Evolutionary conservation across 176 grass and related monocot species (phyloP), one percentile per base, ranked within the genome.

Genomic region (Musa acuminata): DNA sequence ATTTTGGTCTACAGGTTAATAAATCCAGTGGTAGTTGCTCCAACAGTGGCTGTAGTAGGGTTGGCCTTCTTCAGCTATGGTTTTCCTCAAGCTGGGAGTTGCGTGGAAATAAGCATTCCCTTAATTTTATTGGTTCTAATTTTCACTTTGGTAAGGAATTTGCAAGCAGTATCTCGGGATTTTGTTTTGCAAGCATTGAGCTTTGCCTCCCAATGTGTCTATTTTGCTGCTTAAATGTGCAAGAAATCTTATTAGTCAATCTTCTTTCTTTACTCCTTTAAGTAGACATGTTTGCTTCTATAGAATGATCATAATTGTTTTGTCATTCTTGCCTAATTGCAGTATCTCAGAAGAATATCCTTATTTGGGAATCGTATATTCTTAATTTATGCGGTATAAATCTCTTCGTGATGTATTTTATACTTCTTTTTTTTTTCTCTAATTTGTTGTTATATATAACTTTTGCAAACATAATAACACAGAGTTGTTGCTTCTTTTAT

Each of bases 21-120:
- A 87, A 99, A 99, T 79, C 90, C 95, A 51, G 95, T 99, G 48
- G 95, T 99, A 1, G 95, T 99, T 72, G 91, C 95, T 73, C 95
- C 95, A 64, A 91, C 90, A 49, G 89, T 94, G 80, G 95, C 95
- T 74, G 86, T 80, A 69, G 78, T 99, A 65, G 95, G 95, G 82
- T 88, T 99, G 78, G 75, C 91, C 1, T 91, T 87, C 87, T 94
- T 99, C 81, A 89, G 95, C 87, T 99, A 91, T 77, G 95, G 91
- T 66, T 99, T 99, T 72, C 95, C 95, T 80, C 91, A 91, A 83
- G 95, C 95, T 89, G 95, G 95, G 60, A 94, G 80, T 77, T 94
- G 95, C 70, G 78, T 89, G 62, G 88, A 99, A 80, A 99, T 99
- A 51, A 99, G 90, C 78, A 76, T 89, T 86, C 96, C 96, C 73